Conservation (phyloP, 441 rosid genomes). For the Erysimum pusillum region DNA sequence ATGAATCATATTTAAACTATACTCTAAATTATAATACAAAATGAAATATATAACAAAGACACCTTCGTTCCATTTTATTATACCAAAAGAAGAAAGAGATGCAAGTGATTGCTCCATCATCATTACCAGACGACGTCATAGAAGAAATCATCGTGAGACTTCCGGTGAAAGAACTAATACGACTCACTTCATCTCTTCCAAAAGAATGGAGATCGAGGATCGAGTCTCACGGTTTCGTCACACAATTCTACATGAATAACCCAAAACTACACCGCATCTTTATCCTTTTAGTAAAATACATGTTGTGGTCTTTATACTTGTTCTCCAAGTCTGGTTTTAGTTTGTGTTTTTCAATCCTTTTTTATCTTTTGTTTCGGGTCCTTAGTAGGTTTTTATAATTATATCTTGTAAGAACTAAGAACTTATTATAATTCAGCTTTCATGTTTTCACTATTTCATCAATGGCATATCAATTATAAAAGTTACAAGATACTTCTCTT, state of each 20-base stretch:
- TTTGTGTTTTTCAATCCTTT: neutral
- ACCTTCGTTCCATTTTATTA: neutral
- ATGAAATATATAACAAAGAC: neutral
- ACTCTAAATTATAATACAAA: neutral
- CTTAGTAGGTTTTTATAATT: no score
- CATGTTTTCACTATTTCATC: no score
- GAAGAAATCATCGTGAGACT: slow-evolving; percentile 1
- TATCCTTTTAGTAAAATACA: neutral
- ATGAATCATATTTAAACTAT: neutral
- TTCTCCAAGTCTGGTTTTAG: slow-evolving; percentile 4
- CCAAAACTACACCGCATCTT: neutral
- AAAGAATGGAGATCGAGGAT: slow-evolving; percentile 17
- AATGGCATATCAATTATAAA: neutral
- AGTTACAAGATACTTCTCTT: slow-evolving; percentile 24
- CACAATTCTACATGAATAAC: neutral
- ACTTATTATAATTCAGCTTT: no score
- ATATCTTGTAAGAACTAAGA: no score
- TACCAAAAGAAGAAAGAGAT: neutral
- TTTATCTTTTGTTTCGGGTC: neutral
- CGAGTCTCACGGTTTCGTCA: neutral
- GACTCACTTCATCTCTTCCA: neutral
- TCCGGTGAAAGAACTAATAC: neutral
- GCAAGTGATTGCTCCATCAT: neutral
- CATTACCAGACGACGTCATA: neutral
- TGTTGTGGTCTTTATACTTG: neutral